Conservation (phyloP, 2,329 filamentous ascomycete species). For the Colletotrichum liriopes region DNA sequence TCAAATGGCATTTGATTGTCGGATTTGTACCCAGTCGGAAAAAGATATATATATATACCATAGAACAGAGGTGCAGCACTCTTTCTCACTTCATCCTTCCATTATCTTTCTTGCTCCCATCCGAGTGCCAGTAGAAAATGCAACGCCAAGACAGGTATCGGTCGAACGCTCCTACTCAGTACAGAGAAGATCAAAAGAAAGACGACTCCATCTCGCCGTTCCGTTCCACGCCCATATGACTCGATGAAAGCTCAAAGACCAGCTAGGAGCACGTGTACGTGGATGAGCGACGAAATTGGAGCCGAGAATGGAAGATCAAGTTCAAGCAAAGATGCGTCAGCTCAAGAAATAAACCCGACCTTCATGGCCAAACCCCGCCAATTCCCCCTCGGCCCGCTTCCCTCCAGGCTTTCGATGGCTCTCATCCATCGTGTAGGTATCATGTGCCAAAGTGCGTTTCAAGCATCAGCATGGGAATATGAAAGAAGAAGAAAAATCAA, state of each 20-base stretch:
- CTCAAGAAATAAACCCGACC: constrained; percentile 29
- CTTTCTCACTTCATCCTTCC: not conserved
- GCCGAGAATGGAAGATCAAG: not conserved
- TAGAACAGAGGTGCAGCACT: constrained; percentile 9
- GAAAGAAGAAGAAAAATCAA: constrained; percentile 20
- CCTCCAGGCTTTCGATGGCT: constrained; percentile 25
- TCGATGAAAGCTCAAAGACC: constrained; percentile 31
- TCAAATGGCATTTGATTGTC: not conserved
- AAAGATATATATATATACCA: constrained; percentile 27
- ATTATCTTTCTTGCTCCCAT: not conserved
- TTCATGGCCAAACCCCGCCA: not conserved
- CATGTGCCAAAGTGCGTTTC: constrained; percentile 44
- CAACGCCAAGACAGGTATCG: constrained; percentile 11
- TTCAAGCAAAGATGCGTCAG: constrained; percentile 12
- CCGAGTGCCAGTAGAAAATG: not conserved
- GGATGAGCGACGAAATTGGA: not conserved
- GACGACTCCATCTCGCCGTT: not conserved
- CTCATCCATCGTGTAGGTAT: constrained; percentile 47
- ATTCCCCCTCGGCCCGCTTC: constrained; percentile 19
- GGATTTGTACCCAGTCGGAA: constrained; percentile 19
- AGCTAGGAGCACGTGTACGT: constrained; percentile 25
- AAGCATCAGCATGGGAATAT: constrained; percentile 19
- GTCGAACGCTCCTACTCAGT: constrained; percentile 19
- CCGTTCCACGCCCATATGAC: constrained; percentile 3
- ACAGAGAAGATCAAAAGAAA: constrained; percentile 19